These are phyloP conservation scores for Penicillium turbatum DNA, from an alignment of 495 filamentous ascomycete species.

Conservation along the genomic window DNA sequence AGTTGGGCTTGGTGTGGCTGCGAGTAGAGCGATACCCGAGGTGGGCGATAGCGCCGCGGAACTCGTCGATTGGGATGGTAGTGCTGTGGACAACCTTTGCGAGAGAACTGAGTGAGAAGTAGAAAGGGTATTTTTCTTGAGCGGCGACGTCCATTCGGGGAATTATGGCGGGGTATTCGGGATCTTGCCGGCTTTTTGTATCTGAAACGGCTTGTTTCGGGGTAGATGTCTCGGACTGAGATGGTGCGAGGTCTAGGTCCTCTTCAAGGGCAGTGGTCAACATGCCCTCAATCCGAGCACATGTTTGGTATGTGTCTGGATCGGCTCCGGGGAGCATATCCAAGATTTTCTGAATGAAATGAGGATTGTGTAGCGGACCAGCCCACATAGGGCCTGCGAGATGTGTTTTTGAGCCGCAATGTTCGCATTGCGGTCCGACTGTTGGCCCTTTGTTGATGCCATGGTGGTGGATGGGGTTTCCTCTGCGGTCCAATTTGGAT, in stretches of 20 bases:
- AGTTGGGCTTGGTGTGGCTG: constrained; percentile 83
- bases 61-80: constrained; percentile 63
- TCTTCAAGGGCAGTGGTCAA: constrained; percentile 83
- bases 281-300: constrained; percentile 83
- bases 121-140: constrained; percentile 75
- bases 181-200: not conserved
- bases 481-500: constrained; percentile 60
- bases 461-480: constrained; percentile 69
- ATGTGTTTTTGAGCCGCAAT: constrained; percentile 84
- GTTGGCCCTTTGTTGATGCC: constrained; percentile 64
- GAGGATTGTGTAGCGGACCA: constrained; percentile 77
- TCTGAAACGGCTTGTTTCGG: not conserved
- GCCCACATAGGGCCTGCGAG: constrained; percentile 91
- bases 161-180: constrained; percentile 31
- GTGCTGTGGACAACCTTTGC: constrained; percentile 69
- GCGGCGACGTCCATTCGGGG: constrained; percentile 48
- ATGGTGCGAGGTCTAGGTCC: constrained; percentile 32
- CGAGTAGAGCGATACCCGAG: constrained; percentile 77
- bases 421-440: constrained; percentile 58
- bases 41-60: constrained; percentile 74
- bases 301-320: constrained; percentile 67
- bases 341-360: constrained; percentile 75
- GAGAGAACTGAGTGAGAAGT: constrained; percentile 68
- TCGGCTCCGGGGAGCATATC: constrained; percentile 58
- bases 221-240: not conserved